Percentiles rank a stretch among this genome's conserved stretches.
phyloP scores from a whole-genome alignment of 2,329 filamentous ascomycete genomes.

The Talaromyces piceae region DNA sequence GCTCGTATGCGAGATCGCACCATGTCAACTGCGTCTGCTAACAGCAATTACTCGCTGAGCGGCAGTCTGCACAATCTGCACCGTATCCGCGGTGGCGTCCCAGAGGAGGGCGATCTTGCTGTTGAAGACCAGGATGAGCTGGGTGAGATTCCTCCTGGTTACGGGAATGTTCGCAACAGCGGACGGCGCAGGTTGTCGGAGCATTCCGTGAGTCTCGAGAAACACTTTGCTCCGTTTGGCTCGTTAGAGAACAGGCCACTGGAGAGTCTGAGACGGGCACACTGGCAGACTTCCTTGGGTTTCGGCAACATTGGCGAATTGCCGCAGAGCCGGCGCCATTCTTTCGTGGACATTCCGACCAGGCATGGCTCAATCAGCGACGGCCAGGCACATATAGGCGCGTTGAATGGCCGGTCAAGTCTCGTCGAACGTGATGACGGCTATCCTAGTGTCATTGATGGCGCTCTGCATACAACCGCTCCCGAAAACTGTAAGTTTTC shows the following conservation, averaged over 20 bases:
- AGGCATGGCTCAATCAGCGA: slow-evolving; percentile 37
- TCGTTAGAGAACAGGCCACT: slow-evolving; percentile 37
- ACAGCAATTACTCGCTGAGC: slow-evolving; percentile 26
- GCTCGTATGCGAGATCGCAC: slow-evolving; percentile 33
- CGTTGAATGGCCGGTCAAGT: slow-evolving; percentile 16
- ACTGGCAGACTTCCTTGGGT: slow-evolving; percentile 45
- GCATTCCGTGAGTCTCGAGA: slow-evolving; percentile 35
- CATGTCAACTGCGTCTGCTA: slow-evolving; percentile 32
- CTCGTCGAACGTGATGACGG: slow-evolving; percentile 31
- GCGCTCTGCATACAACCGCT: slow-evolving; percentile 27
- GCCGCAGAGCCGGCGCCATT: slow-evolving; percentile 45
- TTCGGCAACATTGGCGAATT: slow-evolving; percentile 40
- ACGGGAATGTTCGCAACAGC: slow-evolving; percentile 32
- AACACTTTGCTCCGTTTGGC: slow-evolving; percentile 30
- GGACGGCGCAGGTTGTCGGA: slow-evolving; percentile 38
- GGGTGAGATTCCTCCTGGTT: slow-evolving; percentile 29
- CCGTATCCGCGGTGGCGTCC: slow-evolving; percentile 34
- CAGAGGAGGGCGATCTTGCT: slow-evolving; percentile 38
- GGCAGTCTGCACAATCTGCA: slow-evolving; percentile 27
- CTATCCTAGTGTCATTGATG: slow-evolving; percentile 29
- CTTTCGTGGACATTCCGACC: slow-evolving; percentile 44
- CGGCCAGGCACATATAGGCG: slow-evolving; percentile 16
- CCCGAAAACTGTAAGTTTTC: slow-evolving; percentile 38
- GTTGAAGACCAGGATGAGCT: slow-evolving; percentile 40
- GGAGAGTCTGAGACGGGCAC: slow-evolving; percentile 40